Evolutionary conservation across 352 stramenopile genomes (phyloP).

Genomic region (Pythium volutum): DNA sequence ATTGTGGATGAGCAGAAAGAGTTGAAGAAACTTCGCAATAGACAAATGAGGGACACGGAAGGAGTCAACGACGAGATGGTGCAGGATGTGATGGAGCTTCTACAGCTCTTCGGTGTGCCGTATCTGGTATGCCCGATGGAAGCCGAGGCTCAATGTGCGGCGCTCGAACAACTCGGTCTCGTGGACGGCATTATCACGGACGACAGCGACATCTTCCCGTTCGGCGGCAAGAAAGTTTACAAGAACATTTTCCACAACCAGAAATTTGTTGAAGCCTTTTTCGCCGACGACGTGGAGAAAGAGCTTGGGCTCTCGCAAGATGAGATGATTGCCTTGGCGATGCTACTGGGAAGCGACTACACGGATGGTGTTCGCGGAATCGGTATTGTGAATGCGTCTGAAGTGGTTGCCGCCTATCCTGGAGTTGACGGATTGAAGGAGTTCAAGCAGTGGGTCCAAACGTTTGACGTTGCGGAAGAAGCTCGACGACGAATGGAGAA

Average conservation of each 20-base stretch:
- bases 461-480: constrained; percentile 62
- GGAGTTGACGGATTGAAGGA: constrained; percentile 85
- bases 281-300: constrained; percentile 87
- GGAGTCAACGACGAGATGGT: constrained; percentile 98
- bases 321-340: constrained; percentile 87
- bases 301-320: constrained; percentile 93
- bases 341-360: constrained; percentile 98
- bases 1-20: constrained; percentile 63
- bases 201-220: constrained; percentile 94
- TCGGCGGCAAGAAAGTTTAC: constrained; percentile 95
- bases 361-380: constrained; percentile 78
- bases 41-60: constrained; percentile 88
- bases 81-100: constrained; percentile 94
- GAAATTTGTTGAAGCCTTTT: constrained; percentile 99
- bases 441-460: constrained; percentile 69
- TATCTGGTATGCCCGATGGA: constrained; percentile 99
- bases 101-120: constrained; percentile 97
- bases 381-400: constrained; percentile 80
- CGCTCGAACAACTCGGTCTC: constrained; percentile 93
- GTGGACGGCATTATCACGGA: constrained; percentile 99
- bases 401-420: constrained; percentile 80
- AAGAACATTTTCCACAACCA: constrained; percentile 99
- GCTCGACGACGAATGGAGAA: constrained; percentile 45
- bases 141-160: constrained; percentile 98
- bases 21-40: constrained; percentile 74